A percentile compares a stretch with the other conserved stretches of the same genome.
Conservation (phyloP, 2,329 filamentous ascomycete species). For the Sporothrix phasma region DNA sequence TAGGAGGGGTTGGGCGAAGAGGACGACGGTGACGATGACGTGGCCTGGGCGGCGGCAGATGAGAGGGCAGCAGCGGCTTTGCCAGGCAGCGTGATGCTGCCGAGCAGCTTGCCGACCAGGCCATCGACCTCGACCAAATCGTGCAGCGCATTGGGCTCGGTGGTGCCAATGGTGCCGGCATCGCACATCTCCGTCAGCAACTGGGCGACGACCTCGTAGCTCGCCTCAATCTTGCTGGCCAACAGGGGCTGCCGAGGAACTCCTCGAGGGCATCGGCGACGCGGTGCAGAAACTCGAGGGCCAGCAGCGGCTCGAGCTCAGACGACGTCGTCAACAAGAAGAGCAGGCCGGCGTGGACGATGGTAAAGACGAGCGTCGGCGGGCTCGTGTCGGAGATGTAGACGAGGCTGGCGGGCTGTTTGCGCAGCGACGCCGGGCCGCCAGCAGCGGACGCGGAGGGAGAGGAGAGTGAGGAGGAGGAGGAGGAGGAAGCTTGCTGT, state of each 20-base stretch:
- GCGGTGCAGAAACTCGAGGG: conserved; percentile 89
- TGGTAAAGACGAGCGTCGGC: conserved; percentile 78
- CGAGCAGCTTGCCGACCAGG: conserved; percentile 78
- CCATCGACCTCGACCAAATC: conserved; percentile 89
- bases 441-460: neutral
- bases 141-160: conserved; percentile 83
- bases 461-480: neutral
- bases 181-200: conserved; percentile 94
- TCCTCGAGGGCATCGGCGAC: conserved; percentile 89
- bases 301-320: conserved; percentile 80
- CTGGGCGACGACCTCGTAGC: conserved; percentile 90
- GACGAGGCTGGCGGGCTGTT: conserved; percentile 74
- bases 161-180: conserved; percentile 77
- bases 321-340: conserved; percentile 76
- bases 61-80: conserved; percentile 20
- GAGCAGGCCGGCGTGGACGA: conserved; percentile 73
- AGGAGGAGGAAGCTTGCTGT: neutral
- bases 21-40: neutral
- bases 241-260: conserved; percentile 84
- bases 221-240: conserved; percentile 74
- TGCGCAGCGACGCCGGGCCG: conserved; percentile 6
- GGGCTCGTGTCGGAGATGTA: conserved; percentile 76
- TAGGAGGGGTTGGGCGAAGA: neutral
- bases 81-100: conserved; percentile 77
- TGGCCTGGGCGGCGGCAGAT: conserved; percentile 6